Conservation (phyloP, 108 stramenopile species). For the Poteriospumella lacustris region DNA sequence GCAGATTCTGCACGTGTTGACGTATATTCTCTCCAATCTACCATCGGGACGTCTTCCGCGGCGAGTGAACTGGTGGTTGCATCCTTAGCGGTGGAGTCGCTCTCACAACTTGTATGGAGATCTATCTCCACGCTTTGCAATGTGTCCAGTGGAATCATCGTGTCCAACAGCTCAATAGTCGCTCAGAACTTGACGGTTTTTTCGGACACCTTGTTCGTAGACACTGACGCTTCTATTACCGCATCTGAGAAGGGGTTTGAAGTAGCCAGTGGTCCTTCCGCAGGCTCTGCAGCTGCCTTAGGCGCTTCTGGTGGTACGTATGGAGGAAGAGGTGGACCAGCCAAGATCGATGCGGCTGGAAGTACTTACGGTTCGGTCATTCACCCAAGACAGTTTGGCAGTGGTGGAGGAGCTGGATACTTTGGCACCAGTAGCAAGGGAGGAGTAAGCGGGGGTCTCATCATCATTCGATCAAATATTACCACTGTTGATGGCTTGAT, state of each 20-base stretch:
- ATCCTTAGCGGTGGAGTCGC: too few species aligned
- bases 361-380: neutral
- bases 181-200: too few species aligned
- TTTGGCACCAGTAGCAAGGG: neutral
- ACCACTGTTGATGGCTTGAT: neutral
- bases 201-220: too few species aligned
- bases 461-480: neutral
- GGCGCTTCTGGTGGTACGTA: conserved; percentile 23
- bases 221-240: too few species aligned
- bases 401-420: conserved; percentile 18
- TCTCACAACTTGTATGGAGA: too few species aligned
- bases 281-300: neutral
- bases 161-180: too few species aligned
- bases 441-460: conserved; percentile 14
- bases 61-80: too few species aligned
- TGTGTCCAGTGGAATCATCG: too few species aligned
- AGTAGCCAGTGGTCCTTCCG: neutral
- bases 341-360: neutral
- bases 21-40: too few species aligned
- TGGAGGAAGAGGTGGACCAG: conserved; percentile 23
- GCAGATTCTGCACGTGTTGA: too few species aligned
- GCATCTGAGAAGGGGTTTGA: neutral
- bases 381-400: neutral
- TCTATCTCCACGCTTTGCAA: too few species aligned
- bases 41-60: too few species aligned